These are phyloP conservation scores for Cercophora newfieldiana DNA, from an alignment of 495 filamentous ascomycete species.

Conservation along the genomic window DNA sequence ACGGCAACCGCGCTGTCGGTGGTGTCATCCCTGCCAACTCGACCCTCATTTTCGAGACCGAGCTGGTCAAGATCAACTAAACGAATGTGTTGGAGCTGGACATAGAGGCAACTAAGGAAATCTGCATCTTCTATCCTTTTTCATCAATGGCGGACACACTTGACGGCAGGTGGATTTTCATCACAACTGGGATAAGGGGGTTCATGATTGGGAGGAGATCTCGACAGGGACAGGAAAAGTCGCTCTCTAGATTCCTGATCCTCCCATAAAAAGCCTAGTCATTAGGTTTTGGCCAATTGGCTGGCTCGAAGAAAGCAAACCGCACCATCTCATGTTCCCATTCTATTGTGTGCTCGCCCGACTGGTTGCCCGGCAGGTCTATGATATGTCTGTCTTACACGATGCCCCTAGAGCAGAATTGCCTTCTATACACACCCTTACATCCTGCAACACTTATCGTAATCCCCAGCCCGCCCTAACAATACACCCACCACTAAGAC, in stretches of 20 bases:
- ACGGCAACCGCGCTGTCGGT: slow-evolving; percentile 66
- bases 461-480: not conserved
- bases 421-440: slow-evolving; percentile 3
- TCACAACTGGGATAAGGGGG: not conserved
- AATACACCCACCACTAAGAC: not conserved
- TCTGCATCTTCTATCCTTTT: not conserved
- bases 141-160: not conserved
- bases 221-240: not conserved
- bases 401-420: not conserved
- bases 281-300: not conserved
- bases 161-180: not conserved
- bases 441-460: not conserved
- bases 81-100: slow-evolving; percentile 17
- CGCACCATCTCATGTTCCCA: not conserved
- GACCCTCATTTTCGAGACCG: slow-evolving; percentile 72
- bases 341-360: not conserved
- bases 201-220: not conserved
- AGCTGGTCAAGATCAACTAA: slow-evolving; percentile 69
- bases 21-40: slow-evolving; percentile 50
- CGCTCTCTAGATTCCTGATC: not conserved
- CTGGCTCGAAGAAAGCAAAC: not conserved
- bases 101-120: not conserved
- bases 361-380: slow-evolving; percentile 1
- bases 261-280: not conserved
- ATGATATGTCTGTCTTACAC: not conserved